Evolutionary conservation across 176 grass and related monocot species (phyloP), one percentile per base, ranked within the genome.

Genomic region (Juncus inflexus): DNA sequence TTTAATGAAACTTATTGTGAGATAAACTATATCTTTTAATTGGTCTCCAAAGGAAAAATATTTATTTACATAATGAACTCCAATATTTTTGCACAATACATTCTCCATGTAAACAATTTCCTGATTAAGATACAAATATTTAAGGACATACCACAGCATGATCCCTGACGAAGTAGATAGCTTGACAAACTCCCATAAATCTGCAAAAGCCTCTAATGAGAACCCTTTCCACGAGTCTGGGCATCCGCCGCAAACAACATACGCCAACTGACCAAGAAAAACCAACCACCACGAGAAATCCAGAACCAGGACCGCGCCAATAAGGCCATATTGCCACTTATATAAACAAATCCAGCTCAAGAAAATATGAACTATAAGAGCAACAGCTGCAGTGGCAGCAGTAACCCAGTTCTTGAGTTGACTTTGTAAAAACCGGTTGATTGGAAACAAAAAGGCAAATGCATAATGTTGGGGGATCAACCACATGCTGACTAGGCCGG

Each of bases 381-480:
- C 49, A 6, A 67, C 3, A 2, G 42, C 52, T 35, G 80, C 61
- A 2, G 61, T 11, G 11, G 15, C 42, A 7, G 59, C 71, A 6
- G 61, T 78, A 55, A 83, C 49, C 49, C 63, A 60, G 74, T 78
- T 83, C 67, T 83, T 83, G 37, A 68, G 45, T 50, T 83, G 80
- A 12, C 62, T 56, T 57, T 83, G 80, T 15, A 83, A 52, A 61
- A 50, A 83, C 35, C 55, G 55, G n/a, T 67, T 73, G 36, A 83
- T 7, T 5, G 80, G 63, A 59, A 78, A 50, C 28, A 36, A 58
- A 7, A 78, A 60, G 15, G 58, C 56, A 59, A 49, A 74, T 39
- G 45, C 64, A 12, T 66, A 74, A 70, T 66, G 19, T 47, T 66
- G 38, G 2, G 80, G 80, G 43, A 83, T 73, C 60, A 77, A 66